Conservation (phyloP, 108 stramenopile species). For the Fragilariopsis cylindrus region DNA sequence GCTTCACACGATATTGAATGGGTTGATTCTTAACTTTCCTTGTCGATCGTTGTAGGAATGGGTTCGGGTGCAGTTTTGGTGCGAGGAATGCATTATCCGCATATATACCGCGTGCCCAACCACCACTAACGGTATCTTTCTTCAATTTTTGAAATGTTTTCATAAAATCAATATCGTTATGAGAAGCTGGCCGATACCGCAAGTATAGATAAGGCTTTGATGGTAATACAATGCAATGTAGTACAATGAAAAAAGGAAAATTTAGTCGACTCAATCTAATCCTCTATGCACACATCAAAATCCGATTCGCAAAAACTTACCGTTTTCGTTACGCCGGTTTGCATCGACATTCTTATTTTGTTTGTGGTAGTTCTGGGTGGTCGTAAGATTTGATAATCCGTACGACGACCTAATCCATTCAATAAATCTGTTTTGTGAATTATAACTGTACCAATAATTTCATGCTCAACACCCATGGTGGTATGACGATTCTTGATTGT, state of each 20-base stretch:
- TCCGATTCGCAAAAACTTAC: too few species aligned
- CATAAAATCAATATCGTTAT: slow-evolving; percentile 8
- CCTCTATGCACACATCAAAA: too few species aligned
- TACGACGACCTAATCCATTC: slow-evolving; percentile 50
- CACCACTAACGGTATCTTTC: background rate
- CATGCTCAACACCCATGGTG: slow-evolving; percentile 24
- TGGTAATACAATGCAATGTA: background rate
- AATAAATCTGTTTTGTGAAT: slow-evolving; percentile 39
- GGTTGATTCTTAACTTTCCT: background rate
- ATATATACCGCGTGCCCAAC: background rate
- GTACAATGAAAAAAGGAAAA: too few species aligned
- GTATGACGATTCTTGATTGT: slow-evolving; percentile 63
- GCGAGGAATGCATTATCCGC: background rate
- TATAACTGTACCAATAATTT: slow-evolving; percentile 49
- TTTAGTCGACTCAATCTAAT: too few species aligned
- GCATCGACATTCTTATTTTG: too few species aligned
- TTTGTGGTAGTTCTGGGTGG: background rate
- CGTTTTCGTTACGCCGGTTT: too few species aligned
- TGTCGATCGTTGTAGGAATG: background rate
- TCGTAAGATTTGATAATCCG: slow-evolving; percentile 20
- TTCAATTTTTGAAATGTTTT: background rate
- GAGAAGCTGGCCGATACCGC: background rate
- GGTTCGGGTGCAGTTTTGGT: background rate
- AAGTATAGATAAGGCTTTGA: slow-evolving; percentile 1
- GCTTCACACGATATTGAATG: slow-evolving; percentile 46